Evolutionary conservation across 2,329 filamentous ascomycete species (phyloP), one percentile per base, ranked within the genome.

Genomic region (Decorospora gaudefroyi): DNA sequence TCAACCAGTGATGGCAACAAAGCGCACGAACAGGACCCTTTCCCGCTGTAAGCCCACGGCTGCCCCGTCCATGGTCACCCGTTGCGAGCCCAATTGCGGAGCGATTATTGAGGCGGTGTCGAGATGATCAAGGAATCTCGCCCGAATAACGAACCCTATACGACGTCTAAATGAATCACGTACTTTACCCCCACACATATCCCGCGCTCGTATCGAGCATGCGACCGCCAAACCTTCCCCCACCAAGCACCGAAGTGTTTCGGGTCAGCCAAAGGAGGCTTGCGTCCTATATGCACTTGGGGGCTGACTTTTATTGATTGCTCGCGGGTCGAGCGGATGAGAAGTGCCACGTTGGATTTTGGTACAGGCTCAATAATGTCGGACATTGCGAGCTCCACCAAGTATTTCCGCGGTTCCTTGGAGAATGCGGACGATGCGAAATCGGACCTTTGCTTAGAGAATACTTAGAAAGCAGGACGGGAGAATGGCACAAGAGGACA

Each of bases 111-210:
- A 37, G 34, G 23, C 43, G 29, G 22, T 48, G 42, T 41, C 37
- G 31, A 26, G 40, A 32, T 13, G 35, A 47, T 38, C 38, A 21
- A 51, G 27, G 22, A 26, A 40, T 41, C 30, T 36, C 26, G 11
- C 23, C 46, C 53, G 46, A 51, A 42, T 49, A 51, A 21, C n/a
- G n/a, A n/a, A 42, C 46, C 46, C 46, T 45, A 53, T 51, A 51
- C 46, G 35, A 58, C 55, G 39, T 28, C 55, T 59, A 59, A 61
- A 62, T 51, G 53, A 53, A 63, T 63, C 53, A 61, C 59, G 61
- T 63, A 62, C 52, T 54, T 42, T 31, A 49, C 55, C 59, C 58
- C 57, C 58, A 59, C 60, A 39, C 27, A 7, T 30, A 61, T 51
- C 57, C 61, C 59, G 43, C 54, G 46, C 48, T 36, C 39, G 38